Conservation (phyloP, 2,329 filamentous ascomycete genomes). For the Cladobotryum protrusum region DNA sequence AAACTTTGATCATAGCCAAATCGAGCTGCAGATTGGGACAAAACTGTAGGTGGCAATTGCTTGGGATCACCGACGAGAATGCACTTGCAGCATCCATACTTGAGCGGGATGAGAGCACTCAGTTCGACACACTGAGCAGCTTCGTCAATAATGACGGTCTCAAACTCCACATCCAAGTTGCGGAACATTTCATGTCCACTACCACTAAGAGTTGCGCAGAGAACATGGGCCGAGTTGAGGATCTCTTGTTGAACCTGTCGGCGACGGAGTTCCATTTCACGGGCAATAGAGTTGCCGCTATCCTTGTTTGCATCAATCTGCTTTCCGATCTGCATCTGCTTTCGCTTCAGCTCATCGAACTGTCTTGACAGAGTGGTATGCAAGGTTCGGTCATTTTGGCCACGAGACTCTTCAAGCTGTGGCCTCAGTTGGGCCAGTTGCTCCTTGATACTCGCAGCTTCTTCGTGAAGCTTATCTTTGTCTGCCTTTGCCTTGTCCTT, state of each 20-base stretch:
- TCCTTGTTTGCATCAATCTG: constrained; percentile 86
- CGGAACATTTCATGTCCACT: constrained; percentile 98
- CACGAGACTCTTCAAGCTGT: constrained; percentile 62
- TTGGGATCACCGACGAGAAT: constrained; percentile 97
- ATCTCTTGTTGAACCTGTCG: constrained; percentile 85
- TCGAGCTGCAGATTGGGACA: constrained; percentile 84
- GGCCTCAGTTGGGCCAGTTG: constrained; percentile 66
- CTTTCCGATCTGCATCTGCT: constrained; percentile 65
- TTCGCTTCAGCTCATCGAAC: constrained; percentile 70
- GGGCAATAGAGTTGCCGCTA: constrained; percentile 70
- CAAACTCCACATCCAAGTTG: constrained; percentile 88
- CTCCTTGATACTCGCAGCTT: constrained; percentile 67
- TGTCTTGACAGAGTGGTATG: constrained; percentile 62
- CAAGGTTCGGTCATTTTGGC: constrained; percentile 41
- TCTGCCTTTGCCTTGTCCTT: constrained; percentile 51
- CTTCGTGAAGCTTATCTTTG: constrained; percentile 54
- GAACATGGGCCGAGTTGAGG: constrained; percentile 81
- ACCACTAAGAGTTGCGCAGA: constrained; percentile 92
- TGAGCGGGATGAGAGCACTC: constrained; percentile 90
- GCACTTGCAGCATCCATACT: constrained; percentile 95
- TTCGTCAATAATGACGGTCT: constrained; percentile 97
- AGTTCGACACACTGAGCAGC: constrained; percentile 97
- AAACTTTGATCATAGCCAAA: constrained; percentile 97
- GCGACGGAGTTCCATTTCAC: constrained; percentile 80
- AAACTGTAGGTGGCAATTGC: constrained; percentile 89